Evolutionary conservation across 2,329 filamentous ascomycete species (phyloP).

Genomic region (Ophiostoma ulmi): DNA sequence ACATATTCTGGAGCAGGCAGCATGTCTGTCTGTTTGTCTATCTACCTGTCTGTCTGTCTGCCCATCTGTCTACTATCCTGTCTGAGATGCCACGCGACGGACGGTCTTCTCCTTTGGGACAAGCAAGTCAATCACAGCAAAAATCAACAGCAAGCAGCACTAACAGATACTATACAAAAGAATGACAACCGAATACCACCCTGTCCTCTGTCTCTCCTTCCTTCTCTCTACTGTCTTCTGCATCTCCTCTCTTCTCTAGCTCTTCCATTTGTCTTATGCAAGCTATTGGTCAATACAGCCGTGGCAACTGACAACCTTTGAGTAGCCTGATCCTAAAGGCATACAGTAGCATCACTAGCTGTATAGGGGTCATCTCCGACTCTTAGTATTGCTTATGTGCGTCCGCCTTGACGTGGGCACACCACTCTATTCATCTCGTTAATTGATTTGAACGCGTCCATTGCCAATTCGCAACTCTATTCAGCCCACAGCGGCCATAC

Average conservation of each 20-base stretch:
- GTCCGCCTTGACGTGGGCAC: not conserved
- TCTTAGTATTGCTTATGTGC: not conserved
- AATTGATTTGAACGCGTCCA: not conserved
- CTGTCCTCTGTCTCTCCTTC: not conserved
- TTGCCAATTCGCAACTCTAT: not conserved
- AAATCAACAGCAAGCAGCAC: not conserved
- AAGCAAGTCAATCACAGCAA: not conserved
- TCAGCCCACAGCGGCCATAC: not conserved
- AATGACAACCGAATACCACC: not conserved
- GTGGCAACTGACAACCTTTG: not conserved
- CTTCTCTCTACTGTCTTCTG: not conserved
- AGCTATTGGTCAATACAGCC: not conserved
- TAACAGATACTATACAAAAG: not conserved
- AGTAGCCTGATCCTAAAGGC: not conserved
- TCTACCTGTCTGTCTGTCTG: not conserved
- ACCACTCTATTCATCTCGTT: not conserved
- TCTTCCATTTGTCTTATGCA: not conserved
- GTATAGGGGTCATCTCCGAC: not conserved
- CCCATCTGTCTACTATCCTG: not conserved
- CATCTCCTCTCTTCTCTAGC: not conserved
- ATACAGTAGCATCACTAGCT: conserved; percentile 6
- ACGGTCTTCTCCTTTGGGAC: conserved; percentile 1
- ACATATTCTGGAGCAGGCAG: not conserved
- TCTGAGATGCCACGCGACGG: conserved; percentile 1
- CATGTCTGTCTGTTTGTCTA: too few species aligned